phyloP scores from a whole-genome alignment of 805 yeast genomes.

The Ogataea methanolica region DNA sequence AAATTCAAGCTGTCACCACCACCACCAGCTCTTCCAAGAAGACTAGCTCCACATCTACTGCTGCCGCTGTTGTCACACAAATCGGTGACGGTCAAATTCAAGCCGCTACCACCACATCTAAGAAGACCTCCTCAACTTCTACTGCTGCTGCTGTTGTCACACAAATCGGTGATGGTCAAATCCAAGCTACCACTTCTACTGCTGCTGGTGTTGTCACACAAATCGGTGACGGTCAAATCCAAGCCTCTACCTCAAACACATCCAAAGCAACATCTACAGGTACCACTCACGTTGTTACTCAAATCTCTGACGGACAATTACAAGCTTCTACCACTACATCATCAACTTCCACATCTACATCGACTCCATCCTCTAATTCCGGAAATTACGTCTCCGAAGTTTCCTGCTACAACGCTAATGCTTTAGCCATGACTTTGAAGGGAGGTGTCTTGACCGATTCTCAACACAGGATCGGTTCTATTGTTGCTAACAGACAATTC shows the following conservation, averaged over 20 bases:
- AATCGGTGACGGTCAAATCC: slow-evolving; percentile 19
- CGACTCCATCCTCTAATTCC: slow-evolving; percentile 22
- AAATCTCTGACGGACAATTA: slow-evolving; percentile 33
- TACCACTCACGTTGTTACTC: slow-evolving; percentile 31
- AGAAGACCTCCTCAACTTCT: slow-evolving; percentile 25
- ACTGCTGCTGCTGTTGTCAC: slow-evolving; percentile 31
- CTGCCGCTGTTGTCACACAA: slow-evolving; percentile 37
- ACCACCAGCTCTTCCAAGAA: slow-evolving; percentile 16
- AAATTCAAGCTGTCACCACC: slow-evolving; percentile 41
- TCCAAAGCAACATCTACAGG: slow-evolving; percentile 30
- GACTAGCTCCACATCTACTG: slow-evolving; percentile 36
- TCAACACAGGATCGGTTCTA: slow-evolving; percentile 50
- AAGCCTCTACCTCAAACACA: slow-evolving; percentile 22
- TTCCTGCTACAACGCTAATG: slow-evolving; percentile 32
- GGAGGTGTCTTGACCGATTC: slow-evolving; percentile 41
- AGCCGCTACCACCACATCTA: slow-evolving; percentile 26
- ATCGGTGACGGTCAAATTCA: slow-evolving; percentile 52
- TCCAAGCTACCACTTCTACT: slow-evolving; percentile 29
- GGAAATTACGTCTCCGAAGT: slow-evolving; percentile 18
- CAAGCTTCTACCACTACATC: slow-evolving; percentile 30
- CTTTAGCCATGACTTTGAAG: slow-evolving; percentile 41
- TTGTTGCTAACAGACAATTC: slow-evolving; percentile 60
- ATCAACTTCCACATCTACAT: slow-evolving; percentile 14
- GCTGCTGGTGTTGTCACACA: slow-evolving; percentile 21
- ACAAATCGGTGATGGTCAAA: slow-evolving; percentile 22